These are phyloP conservation scores for Claviceps quebecensis DNA, from an alignment of 2,329 filamentous ascomycete species.

Conservation along the genomic window DNA sequence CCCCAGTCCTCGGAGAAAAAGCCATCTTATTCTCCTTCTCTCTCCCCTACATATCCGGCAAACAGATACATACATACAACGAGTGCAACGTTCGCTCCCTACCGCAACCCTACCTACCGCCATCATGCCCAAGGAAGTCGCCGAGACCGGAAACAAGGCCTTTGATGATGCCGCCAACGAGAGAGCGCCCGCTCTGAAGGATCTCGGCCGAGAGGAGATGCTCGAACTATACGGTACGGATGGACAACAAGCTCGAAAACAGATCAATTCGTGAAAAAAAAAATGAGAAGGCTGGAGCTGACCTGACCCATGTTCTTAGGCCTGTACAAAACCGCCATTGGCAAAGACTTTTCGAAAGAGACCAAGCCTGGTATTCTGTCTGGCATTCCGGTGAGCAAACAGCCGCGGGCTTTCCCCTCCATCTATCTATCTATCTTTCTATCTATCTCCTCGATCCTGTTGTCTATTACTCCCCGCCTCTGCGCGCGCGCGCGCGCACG, in stretches of 20 bases:
- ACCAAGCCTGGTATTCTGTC: not conserved
- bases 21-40: not conserved
- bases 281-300: not conserved
- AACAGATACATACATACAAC: not conserved
- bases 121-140: not conserved
- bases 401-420: not conserved
- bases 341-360: constrained; percentile 1
- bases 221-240: constrained; percentile 1
- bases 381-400: not conserved
- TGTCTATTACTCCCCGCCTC: no score
- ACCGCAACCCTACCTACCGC: not conserved
- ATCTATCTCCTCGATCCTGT: not conserved
- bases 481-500: no score
- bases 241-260: not conserved
- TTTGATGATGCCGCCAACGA: not conserved
- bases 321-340: not conserved
- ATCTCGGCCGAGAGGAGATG: not conserved
- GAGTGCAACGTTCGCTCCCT: not conserved
- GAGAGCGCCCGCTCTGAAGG: not conserved
- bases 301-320: not conserved
- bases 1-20: not conserved
- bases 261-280: not conserved
- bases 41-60: not conserved
- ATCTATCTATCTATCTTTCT: no score
- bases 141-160: not conserved